Base-by-base conservation (phyloP, 2,329 filamentous ascomycete species). In the Stagonosporopsis cucurbitacearum region DNA sequence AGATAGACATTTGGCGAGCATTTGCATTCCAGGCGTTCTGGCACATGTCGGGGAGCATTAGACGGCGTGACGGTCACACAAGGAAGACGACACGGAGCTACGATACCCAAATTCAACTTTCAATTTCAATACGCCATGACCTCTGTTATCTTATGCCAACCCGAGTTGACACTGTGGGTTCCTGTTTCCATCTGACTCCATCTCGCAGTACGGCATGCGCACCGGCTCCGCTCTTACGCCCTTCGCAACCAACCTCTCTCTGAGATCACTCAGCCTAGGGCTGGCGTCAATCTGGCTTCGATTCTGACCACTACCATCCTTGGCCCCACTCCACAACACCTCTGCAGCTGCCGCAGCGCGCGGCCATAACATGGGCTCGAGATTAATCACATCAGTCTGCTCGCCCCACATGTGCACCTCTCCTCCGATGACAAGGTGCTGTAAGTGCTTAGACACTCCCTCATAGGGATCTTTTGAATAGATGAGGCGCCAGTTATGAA, bases 331-430 rank as follows among this genome's bases (percentile, higher is more conserved):
- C 92, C 92, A 96, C 42, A 94, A 81, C 1, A 93, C 86, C 77
- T 96, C 92, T 23, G 84, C 90, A 0, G 88, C 89, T 0, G 90
- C 91, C 47, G 83, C 84, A 1, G 85, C 86, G 6, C 92, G 82
- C 7, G 92, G 91, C 92, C 91, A 96, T 8, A 94, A 77, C 74
- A 90, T 86, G 32, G 79, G 79, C 77, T 96, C 91, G 13, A 96
- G 73, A 71, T 88, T 92, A n/a, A 86, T 78, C 3, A 85, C 77
- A 74, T 96, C 92, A 6, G 88, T 88, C 78, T 86, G 84, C 71
- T 96, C 92, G 60, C 84, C 84, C 91, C 91, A 96, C 54, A 92
- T 84, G 52, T 90, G 89, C 15, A 88, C 86, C 78, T 96, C 92
- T 23, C 91, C 92, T 40, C 92, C 92, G 8, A 95, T 74, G 2